Base-by-base conservation (phyloP, 495 filamentous ascomycete genomes). In the Astrocystis sublimbata region DNA sequence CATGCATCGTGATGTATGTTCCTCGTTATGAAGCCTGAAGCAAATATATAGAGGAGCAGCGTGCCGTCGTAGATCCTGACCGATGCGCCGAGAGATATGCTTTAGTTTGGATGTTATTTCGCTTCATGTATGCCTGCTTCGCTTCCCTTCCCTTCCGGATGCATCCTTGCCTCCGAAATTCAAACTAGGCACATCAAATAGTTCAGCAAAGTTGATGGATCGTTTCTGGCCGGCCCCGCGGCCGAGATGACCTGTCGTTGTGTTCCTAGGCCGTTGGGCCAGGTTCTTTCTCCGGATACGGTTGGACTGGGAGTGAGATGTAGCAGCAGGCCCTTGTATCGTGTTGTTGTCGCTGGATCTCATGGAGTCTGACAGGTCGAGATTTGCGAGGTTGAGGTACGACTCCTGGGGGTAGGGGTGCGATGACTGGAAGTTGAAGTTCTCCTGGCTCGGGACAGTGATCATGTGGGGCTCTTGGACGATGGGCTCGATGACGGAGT, bases 111-210 rank as follows among this genome's bases (percentile, higher is more conserved):
- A 41, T 15, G 26, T 15, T 17, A 23, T 5, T 17, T 45, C 43
- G 35, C 12, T 35, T 83, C 71, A 93, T 62, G 79, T 79, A 70
- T 89, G 88, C 64, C 90, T 81, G 50, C 85, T 86, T 60, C 92
- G 79, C 79, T 96, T 96, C 26, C 85, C 83, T 17, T 81, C 78
- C 23, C 86, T 83, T 33, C 86, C 87, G 70, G 82, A 82, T 57
- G 82, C 73, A 65, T 93, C 91, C 62, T 86, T 85, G n/a, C n/a
- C n/a, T 26, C 82, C 81, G 62, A 88, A 83, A 24, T 84, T 80
- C 38, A 90, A 64, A 41, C 82, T 84, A 6, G 85, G 85, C n/a
- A 97, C 73, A 63, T 94, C 91, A 65, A 96, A 96, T 61, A 92
- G 88, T 59, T 97, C 92, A 2, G 84, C 83, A 38, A 92, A 83